Evolutionary conservation across 352 stramenopile species (phyloP).

Genomic region (Globisporangium radiosum): DNA sequence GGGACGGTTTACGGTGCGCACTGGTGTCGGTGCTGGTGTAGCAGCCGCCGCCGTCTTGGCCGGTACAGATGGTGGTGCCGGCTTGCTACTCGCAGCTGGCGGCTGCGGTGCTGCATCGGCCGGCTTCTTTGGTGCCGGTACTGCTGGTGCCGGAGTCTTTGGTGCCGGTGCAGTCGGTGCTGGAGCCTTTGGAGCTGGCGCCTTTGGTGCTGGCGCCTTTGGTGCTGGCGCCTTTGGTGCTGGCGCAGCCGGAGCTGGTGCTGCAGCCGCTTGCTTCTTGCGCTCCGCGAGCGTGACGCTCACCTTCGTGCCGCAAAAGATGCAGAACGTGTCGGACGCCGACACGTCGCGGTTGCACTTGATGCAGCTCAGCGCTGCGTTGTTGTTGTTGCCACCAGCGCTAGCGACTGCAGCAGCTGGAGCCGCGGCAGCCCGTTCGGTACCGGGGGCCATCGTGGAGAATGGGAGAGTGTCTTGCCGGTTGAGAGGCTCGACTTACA

Average conservation of each 20-base stretch:
- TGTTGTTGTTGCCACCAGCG: slow-evolving; percentile 18
- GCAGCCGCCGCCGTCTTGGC: neutral
- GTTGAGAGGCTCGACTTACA: neutral
- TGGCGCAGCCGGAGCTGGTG: slow-evolving; percentile 10
- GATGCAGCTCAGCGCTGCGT: slow-evolving; percentile 55
- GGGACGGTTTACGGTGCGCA: slow-evolving; percentile 9
- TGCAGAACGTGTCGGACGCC: slow-evolving; percentile 75
- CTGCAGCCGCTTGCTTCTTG: slow-evolving; percentile 21
- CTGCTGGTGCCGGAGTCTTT: slow-evolving; percentile 5
- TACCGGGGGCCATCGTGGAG: slow-evolving; percentile 50
- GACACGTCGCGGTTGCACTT: slow-evolving; percentile 74
- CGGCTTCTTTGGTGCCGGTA: slow-evolving; percentile 7
- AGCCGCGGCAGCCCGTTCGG: slow-evolving; percentile 43
- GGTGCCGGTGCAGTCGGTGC: slow-evolving; percentile 6
- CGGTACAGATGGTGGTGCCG: slow-evolving; percentile 4
- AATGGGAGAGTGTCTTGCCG: neutral
- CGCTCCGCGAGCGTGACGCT: slow-evolving; percentile 54
- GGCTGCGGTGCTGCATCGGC: slow-evolving; percentile 14
- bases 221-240: slow-evolving; percentile 6
- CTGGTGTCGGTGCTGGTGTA: neutral
- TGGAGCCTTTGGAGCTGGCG: slow-evolving; percentile 1
- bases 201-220: slow-evolving; percentile 7
- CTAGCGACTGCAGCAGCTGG: slow-evolving; percentile 8
- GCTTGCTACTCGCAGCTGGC: slow-evolving; percentile 11
- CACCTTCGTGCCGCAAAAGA: slow-evolving; percentile 85